Base-by-base conservation (phyloP, 1,139 yeast genomes). In the Saccharomyces hybrid region DNA sequence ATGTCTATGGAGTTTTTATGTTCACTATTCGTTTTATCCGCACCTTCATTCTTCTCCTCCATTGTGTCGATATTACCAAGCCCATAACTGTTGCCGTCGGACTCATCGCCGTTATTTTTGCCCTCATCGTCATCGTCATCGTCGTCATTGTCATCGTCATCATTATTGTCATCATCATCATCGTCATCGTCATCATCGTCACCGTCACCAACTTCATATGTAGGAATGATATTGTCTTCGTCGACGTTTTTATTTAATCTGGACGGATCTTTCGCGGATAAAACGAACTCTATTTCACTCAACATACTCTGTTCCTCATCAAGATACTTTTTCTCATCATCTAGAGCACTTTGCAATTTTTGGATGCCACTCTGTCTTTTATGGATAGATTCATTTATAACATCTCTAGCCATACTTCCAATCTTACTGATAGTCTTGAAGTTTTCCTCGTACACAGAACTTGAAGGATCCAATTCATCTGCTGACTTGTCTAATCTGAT, bases 381-480 rank as follows among this genome's bases (percentile, higher is more conserved):
- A 2, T 55, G 52, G 13, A 65, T 58, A 3, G 65, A 59, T 14
- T 61, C 61, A 8, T 50, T 51, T 16, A 63, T 55, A 0, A 65
- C 57, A 32, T 60, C 67, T 47, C 59, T 64, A 9, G 68, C 64
- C 30, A 61, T 53, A 27, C 57, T 54, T 6, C 65, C 70, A 47
- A 67, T 64, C 47, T 64, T 64, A 11, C 55, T 52, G 4, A 68
- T 63, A 0, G 68, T 67, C 34, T 63, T 62, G 46, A 57, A 62
- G 52, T 66, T 65, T 52, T 64, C 69, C 20, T 52, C 59, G 56
- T 64, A 67, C 2, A 67, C 70, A 8, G 58, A 61, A 57, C 68
- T 64, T 5, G 57, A 55, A 3, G 64, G 62, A 56, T 67, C 69
- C 49, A 67, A 56, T 23, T 68, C 64, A 31, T 61, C 63, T 8